phyloP scores from a whole-genome alignment of 306 rosid species.

The Mimosa pudica region DNA sequence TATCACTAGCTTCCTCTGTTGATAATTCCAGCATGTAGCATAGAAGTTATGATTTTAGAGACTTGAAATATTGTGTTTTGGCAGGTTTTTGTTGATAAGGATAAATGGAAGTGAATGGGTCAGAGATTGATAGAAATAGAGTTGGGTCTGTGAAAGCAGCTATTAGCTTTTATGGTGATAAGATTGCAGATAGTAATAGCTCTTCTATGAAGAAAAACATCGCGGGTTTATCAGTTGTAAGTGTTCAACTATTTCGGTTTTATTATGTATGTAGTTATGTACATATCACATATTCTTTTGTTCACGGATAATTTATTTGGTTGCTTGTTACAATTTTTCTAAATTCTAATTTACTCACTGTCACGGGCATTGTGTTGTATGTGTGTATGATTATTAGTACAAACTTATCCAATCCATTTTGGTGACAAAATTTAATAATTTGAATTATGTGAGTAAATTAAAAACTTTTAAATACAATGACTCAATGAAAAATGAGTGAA shows the following conservation, averaged over 20 bases:
- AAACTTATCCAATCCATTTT: neutral
- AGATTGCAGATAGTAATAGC: slow-evolving; percentile 34
- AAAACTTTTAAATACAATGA: neutral
- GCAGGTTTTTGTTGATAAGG: slow-evolving; percentile 30
- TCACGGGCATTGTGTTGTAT: neutral
- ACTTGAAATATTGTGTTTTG: neutral
- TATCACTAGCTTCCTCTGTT: slow-evolving; percentile 7
- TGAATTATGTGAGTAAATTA: neutral
- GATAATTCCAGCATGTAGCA: neutral
- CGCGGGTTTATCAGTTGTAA: slow-evolving; percentile 55
- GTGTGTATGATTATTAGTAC: neutral
- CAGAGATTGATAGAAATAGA: slow-evolving; percentile 49
- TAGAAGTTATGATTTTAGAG: neutral
- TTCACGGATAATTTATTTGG: neutral
- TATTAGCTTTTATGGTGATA: slow-evolving; percentile 55
- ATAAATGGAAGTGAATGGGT: slow-evolving; percentile 53
- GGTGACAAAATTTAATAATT: neutral
- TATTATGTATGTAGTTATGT: slow-evolving; percentile 3
- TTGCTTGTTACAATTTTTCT: neutral
- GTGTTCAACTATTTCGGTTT: slow-evolving; percentile 19
- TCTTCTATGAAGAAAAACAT: slow-evolving; percentile 49
- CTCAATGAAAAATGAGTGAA: neutral
- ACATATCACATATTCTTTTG: neutral
- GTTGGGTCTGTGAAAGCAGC: slow-evolving; percentile 62
- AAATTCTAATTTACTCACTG: neutral